phyloP scores from a whole-genome alignment of 2,329 filamentous ascomycete species.

The Coniochaeta pulveracea region DNA sequence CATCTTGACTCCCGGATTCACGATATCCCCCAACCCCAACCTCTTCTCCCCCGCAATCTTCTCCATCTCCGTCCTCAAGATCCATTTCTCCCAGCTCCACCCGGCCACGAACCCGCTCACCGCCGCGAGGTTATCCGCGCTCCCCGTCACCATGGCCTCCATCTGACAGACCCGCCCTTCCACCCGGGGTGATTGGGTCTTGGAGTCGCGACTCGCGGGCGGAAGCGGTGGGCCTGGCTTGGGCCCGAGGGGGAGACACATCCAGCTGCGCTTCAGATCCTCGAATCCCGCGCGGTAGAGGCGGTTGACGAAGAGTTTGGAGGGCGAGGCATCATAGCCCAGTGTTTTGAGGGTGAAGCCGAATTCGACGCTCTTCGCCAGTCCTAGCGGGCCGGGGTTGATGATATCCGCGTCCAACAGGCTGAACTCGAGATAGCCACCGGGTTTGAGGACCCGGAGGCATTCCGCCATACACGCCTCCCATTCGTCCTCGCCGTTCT shows the following conservation, averaged over 20 bases:
- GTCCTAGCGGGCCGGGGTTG: slow-evolving; percentile 67
- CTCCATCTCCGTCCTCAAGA: slow-evolving; percentile 78
- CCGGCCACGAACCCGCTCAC: slow-evolving; percentile 74
- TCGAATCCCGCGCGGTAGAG: slow-evolving; percentile 66
- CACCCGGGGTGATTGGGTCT: too few relatives aligned
- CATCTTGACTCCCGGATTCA: slow-evolving; percentile 37
- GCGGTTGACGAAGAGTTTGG: slow-evolving; percentile 67
- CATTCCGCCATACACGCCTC: slow-evolving; percentile 77
- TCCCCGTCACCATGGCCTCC: slow-evolving; percentile 55
- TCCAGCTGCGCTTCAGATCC: slow-evolving; percentile 76
- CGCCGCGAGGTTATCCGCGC: slow-evolving; percentile 59
- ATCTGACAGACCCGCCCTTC: too few relatives aligned
- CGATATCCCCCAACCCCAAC: slow-evolving; percentile 32
- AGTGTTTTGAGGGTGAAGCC: slow-evolving; percentile 79
- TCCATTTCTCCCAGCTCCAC: slow-evolving; percentile 95
- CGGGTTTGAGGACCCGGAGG: slow-evolving; percentile 83
- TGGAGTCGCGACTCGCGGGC: slow-evolving; percentile 21
- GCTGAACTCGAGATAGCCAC: slow-evolving; percentile 84
- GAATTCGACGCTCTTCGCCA: slow-evolving; percentile 84
- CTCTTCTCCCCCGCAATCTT: slow-evolving; percentile 57
- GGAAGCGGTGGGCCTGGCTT: slow-evolving; percentile 26
- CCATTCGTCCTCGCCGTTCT: slow-evolving; percentile 72
- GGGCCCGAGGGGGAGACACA: slow-evolving; percentile 72
- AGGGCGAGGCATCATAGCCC: slow-evolving; percentile 79
- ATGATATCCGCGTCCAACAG: slow-evolving; percentile 85